These are phyloP conservation scores for Lotmaria passim DNA, from an alignment of 208 protist genomes.

Conservation along the genomic window DNA sequence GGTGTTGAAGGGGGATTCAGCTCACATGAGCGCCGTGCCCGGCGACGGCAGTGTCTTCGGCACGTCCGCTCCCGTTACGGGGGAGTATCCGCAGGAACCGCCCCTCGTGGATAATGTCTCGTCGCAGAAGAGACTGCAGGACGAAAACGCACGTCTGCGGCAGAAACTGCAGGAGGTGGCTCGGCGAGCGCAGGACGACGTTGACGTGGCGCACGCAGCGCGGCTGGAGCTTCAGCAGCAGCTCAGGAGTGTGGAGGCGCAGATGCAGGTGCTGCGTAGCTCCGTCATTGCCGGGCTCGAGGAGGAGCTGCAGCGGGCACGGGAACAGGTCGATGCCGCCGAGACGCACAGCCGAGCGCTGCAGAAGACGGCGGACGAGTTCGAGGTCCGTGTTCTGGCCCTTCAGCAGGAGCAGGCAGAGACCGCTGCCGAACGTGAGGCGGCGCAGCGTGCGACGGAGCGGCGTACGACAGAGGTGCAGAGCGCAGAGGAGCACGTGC, in stretches of 20 bases:
- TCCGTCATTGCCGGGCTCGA: slow-evolving; percentile 27
- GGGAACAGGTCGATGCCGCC: slow-evolving; percentile 7
- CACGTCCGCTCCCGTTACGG: background rate
- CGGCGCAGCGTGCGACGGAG: slow-evolving; percentile 4
- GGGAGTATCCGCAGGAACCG: background rate
- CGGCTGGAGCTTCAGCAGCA: slow-evolving; percentile 28
- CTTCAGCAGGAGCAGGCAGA: slow-evolving; percentile 5
- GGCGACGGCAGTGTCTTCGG: background rate
- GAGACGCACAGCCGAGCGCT: slow-evolving; percentile 12
- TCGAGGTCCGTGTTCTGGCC: slow-evolving; percentile 2
- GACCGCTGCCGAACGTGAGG: background rate
- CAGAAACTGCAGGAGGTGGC: slow-evolving; percentile 28
- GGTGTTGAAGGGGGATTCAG: background rate
- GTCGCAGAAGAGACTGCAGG: slow-evolving; percentile 14
- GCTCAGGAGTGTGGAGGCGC: slow-evolving; percentile 17
- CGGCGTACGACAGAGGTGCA: slow-evolving; percentile 21
- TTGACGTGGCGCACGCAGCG: slow-evolving; percentile 34
- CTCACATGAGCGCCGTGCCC: background rate
- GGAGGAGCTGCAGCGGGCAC: slow-evolving; percentile 14
- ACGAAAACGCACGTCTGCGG: slow-evolving; percentile 31
- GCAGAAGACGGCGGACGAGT: slow-evolving; percentile 13
- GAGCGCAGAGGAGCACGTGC: slow-evolving; percentile 3
- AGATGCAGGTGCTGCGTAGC: slow-evolving; percentile 29
- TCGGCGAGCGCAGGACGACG: slow-evolving; percentile 33
- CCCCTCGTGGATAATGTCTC: background rate